Percentiles rank a stretch among this genome's conserved stretches.
These are phyloP conservation scores for Penicillium sp. DNA, from an alignment of 2,329 filamentous ascomycete species.

Conservation along the genomic window DNA sequence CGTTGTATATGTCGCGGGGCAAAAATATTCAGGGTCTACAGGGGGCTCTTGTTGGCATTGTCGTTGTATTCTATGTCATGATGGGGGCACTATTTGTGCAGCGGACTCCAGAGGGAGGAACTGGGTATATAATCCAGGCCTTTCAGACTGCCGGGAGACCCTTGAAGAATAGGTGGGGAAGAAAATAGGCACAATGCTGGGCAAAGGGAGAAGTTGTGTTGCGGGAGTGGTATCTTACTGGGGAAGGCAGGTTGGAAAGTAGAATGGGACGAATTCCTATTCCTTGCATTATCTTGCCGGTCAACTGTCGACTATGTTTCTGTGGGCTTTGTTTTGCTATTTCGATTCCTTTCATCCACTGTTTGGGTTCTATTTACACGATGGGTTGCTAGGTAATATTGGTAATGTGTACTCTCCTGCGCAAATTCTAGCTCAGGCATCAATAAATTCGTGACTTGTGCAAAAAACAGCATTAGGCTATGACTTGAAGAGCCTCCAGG, in stretches of 20 bases:
- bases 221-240: background rate
- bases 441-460: too few relatives aligned
- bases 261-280: background rate
- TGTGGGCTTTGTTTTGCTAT: background rate
- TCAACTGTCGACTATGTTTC: background rate
- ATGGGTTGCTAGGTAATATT: background rate
- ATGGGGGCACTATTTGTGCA: background rate
- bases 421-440: too few relatives aligned
- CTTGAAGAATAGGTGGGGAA: background rate
- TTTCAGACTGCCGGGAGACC: background rate
- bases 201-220: background rate
- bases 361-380: background rate
- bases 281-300: background rate
- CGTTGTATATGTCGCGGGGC: background rate
- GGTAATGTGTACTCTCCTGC: background rate
- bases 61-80: background rate
- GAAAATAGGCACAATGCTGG: background rate
- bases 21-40: background rate
- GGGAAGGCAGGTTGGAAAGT: too few relatives aligned
- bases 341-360: background rate
- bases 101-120: background rate
- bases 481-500: too few relatives aligned
- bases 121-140: background rate
- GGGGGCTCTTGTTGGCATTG: background rate
- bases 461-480: background rate